Base-by-base conservation (phyloP, 176 grass and related monocot genomes). In the Elaeis guineensis region DNA sequence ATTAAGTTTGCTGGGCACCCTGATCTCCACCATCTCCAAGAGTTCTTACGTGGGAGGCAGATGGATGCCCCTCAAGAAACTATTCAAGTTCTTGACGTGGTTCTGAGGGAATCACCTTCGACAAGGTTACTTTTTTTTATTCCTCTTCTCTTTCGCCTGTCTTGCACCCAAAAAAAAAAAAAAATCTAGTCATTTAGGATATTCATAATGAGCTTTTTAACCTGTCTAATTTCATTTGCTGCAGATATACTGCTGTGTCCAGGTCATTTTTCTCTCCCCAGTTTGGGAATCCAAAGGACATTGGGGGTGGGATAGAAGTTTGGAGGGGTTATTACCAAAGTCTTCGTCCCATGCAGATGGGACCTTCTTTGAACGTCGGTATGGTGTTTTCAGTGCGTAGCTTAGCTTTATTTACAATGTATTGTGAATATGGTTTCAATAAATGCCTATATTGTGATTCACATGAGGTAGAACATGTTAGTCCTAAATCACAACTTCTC, bases 241-340 rank as follows among this genome's bases (percentile, higher is more conserved):
- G 61, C 71, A 95, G 83, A 21, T 90, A 95, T 73, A 79, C 83
- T 23, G 76, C 81, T 23, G 74, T 87, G 17, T 84, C 75, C 21
- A 78, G 83, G 64, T 90, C 87, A 29, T 97, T 96, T 69, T 96
- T 88, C 65, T 96, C 87, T 59, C 77, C 87, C 3, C 32, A 12
- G 5, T 90, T 90, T 67, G 78, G 78, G 22, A 67, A 82, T 54
- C 63, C 48, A 64, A 26, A 65, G 14, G 75, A 87, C 32, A 87
- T 96, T 70, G 83, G 83, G 18, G 80, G 85, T 54, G 92, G 87
- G 20, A 61, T 96, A 48, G 92, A 96, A 74, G 90, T 78, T 59
- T 90, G 92, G 92, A 87, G 84, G 52, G 91, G 86, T 9, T 96
- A 85, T 62, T 96, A 90, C 57, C 91, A 96, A 80, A 95, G 91